Base-by-base conservation (phyloP, 2,329 filamentous ascomycete species). In the Monascus ruber region DNA sequence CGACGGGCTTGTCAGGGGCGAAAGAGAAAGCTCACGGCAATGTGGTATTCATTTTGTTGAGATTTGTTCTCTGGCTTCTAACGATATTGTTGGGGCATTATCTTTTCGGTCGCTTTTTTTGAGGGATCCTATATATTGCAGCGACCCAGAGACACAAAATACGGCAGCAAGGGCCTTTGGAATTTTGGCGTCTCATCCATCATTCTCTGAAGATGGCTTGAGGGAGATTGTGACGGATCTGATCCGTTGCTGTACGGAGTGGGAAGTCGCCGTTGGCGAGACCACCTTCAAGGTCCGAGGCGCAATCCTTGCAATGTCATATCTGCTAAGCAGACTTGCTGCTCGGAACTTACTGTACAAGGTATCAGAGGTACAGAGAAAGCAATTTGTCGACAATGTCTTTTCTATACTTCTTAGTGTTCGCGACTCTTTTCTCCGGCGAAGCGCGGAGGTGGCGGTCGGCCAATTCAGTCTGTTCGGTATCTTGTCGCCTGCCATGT, bases 111-210 rank as follows among this genome's bases (percentile, higher is more conserved):
- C 71, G 1, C 57, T 60, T 5, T 69, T 73, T 34, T 62, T 93
- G 11, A 58, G 81, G 25, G 65, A 70, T 6, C 66, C 80, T 6
- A 67, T 88, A 39, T 72, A 71, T 44, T 86, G 83, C 5, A 91
- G 88, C 55, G 81, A 83, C 47, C 73, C 77, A 44, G 73, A 77
- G 39, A 71, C 82, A 5, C 74, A 88, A 29, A 67, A 70, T 31
- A 67, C 81, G 26, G 79, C 80, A 1, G 79, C 85, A 10, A 79
- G 78, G 43, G 74, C 78, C 0, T 77, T 87, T 49, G 88, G 87
- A 1, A 81, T 94, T 8, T 62, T 95, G 4, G 78, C 75, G 1
- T 81, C 85, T 0, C 83, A 89, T 56, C 53, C 61, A 26, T 52
- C 59, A 4, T 62, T 64, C 41, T 50, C 68, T 2, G 48, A 63